Percentiles rank a stretch among this genome's conserved stretches.
phyloP scores from a whole-genome alignment of 495 filamentous ascomycete species.

The Penicillium crystallinum region DNA sequence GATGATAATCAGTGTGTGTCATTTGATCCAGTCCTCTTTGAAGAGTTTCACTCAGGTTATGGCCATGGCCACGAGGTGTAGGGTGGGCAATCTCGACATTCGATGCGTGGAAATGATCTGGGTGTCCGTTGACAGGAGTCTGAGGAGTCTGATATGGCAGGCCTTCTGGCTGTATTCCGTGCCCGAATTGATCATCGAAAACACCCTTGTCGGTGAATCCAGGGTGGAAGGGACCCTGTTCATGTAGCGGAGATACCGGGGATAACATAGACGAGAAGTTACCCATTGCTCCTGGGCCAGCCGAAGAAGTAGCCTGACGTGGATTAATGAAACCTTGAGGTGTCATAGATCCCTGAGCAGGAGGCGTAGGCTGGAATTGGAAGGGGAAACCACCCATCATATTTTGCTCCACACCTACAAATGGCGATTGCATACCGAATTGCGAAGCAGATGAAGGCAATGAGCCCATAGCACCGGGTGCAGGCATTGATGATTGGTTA shows the following conservation, averaged over 20 bases:
- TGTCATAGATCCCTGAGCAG: conserved; percentile 39
- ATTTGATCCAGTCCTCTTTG: conserved; percentile 79
- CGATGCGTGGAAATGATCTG: conserved; percentile 44
- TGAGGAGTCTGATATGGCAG: conserved; percentile 26
- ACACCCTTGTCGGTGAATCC: conserved; percentile 29
- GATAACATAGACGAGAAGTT: conserved; percentile 42
- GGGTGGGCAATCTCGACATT: conserved; percentile 58
- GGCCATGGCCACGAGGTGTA: conserved; percentile 57
- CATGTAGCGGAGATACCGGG: conserved; percentile 42
- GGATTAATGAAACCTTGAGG: conserved; percentile 42
- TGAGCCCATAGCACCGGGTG: conserved; percentile 53
- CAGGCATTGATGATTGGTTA: conserved; percentile 47
- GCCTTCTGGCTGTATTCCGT: conserved; percentile 24
- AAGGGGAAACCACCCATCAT: conserved; percentile 34
- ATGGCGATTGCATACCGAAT: conserved; percentile 40
- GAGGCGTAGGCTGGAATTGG: conserved; percentile 44
- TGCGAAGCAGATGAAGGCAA: conserved; percentile 53
- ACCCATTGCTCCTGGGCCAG: conserved; percentile 29
- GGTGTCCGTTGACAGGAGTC: conserved; percentile 30
- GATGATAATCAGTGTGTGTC: conserved; percentile 64
- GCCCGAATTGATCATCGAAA: conserved; percentile 20
- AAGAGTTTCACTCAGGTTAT: conserved; percentile 65
- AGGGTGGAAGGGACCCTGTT: conserved; percentile 30
- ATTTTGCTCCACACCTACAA: conserved; percentile 39
- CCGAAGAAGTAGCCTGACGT: conserved; percentile 29